A percentile compares a stretch with the other conserved stretches of the same genome.
Evolutionary conservation across 1,284 basidiomycete species (phyloP).

Genomic region (Grifola frondosa): DNA sequence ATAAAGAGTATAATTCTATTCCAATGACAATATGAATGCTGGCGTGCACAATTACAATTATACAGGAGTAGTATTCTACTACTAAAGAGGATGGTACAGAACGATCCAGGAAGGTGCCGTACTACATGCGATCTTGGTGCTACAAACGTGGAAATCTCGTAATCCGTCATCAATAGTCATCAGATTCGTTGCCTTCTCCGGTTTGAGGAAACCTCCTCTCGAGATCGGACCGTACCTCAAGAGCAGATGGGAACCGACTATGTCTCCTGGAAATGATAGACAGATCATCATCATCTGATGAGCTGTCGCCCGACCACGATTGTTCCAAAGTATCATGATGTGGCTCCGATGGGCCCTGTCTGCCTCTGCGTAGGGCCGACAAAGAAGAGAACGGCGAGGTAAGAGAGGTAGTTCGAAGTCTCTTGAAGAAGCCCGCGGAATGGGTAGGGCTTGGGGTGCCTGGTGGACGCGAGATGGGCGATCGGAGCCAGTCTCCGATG

Average conservation of each 20-base stretch:
- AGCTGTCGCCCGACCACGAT: constrained; percentile 67
- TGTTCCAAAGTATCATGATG: constrained; percentile 33
- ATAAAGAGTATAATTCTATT: too few relatives aligned
- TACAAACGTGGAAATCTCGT: too few relatives aligned
- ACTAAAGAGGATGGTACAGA: too few relatives aligned
- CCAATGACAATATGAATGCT: too few relatives aligned
- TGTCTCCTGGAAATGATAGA: constrained; percentile 29
- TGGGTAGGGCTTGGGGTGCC: constrained; percentile 5
- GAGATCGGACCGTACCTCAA: constrained; percentile 22
- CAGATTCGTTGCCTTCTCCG: too few relatives aligned
- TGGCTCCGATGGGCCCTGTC: constrained; percentile 17
- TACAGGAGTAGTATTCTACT: too few relatives aligned
- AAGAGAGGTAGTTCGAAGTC: constrained; percentile 53
- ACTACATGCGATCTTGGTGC: too few relatives aligned
- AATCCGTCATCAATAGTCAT: too few relatives aligned
- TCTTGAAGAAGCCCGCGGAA: constrained; percentile 18
- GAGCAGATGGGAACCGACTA: constrained; percentile 22
- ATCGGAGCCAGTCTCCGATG: constrained; percentile 16
- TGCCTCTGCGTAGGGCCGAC: constrained; percentile 34
- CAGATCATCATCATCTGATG: constrained; percentile 56
- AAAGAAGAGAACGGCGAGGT: constrained; percentile 48
- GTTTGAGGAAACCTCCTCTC: too few relatives aligned
- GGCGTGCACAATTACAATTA: too few relatives aligned
- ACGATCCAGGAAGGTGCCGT: too few relatives aligned
- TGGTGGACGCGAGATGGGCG: constrained; percentile 6